Evolutionary conservation across 2,329 filamentous ascomycete species (phyloP), one percentile per base, ranked within the genome.

Genomic region (Alternaria dauci): DNA sequence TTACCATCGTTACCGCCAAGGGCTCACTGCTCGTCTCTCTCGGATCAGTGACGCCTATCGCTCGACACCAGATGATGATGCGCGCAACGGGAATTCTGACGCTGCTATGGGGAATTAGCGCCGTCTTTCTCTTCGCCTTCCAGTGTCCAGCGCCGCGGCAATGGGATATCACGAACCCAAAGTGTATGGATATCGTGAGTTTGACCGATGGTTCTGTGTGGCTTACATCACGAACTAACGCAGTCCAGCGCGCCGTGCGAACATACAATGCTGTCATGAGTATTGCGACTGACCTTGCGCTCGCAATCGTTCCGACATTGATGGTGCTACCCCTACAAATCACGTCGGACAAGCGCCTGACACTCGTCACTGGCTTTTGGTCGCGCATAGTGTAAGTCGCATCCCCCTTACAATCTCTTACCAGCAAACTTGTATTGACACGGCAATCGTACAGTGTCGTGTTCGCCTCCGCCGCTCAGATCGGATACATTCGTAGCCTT

Each of bases 241-340:
- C 12, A 23, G 5, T 26, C 1, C 4, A 60, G 58, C 18, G 53
- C 26, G 47, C 41, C 8, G 34, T 58, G 8, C 47, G 58, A 20
- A 61, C 41, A 9, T 61, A 52, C 20, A 58, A 46, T 8, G 42
- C 47, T 2, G 25, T 41, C 18, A 57, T 61, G 58, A 61, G 46
- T 23, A 61, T 63, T 3, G 3, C 39, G 1, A 61, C 58, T 2
- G 58, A 54, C 6, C 41, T 61, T 25, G 54, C 58, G 1, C 60
- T 63, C 0, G 52, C 51, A 1, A 11, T 8, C 0, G 53, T 60
- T 18, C 60, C 51, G 0, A 60, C 52, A 4, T 2, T 63, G 18
- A 60, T 55, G 54, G 50, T 58, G 0, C 7, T 58, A 6, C 56
- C 56, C 2, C n/a, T 58, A 2, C 50, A 58, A 2, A 34, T 58